Percentiles rank a stretch among this genome's conserved stretches.
Conservation (phyloP, 768 basidiomycete species). For the Boletus rex-veris region DNA sequence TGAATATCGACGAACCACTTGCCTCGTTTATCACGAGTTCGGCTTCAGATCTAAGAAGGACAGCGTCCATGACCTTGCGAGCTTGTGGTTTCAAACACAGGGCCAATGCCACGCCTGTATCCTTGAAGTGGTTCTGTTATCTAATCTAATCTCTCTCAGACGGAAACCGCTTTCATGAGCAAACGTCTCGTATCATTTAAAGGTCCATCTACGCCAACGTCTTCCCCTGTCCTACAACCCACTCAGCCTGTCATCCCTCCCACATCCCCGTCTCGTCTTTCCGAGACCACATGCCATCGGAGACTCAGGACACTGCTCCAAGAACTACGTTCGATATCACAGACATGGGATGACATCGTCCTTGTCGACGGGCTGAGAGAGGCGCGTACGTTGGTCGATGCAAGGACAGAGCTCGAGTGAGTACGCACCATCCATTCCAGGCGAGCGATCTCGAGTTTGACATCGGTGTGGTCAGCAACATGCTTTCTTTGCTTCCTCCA, state of each 20-base stretch:
- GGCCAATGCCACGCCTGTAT: no score
- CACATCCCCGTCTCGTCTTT: constrained; percentile 40
- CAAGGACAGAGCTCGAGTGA: constrained; percentile 83
- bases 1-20: background rate
- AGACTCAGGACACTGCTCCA: constrained; percentile 65
- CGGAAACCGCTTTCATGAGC: constrained; percentile 35
- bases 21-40: constrained; percentile 32
- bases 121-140: background rate
- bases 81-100: no score
- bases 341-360: constrained; percentile 84
- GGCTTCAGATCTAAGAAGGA: constrained; percentile 31
- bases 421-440: constrained; percentile 26
- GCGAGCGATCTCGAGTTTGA: background rate
- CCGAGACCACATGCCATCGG: constrained; percentile 79
- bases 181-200: constrained; percentile 71
- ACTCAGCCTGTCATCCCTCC: constrained; percentile 34
- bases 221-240: constrained; percentile 56
- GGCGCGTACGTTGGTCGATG: constrained; percentile 66
- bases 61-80: constrained; percentile 21
- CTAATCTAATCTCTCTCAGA: constrained; percentile 20
- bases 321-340: constrained; percentile 58
- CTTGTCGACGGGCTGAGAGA: constrained; percentile 75
- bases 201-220: constrained; percentile 72
- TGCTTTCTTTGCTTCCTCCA: constrained; percentile 49
- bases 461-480: constrained; percentile 47